These are phyloP conservation scores for Magnolia sinica DNA, from an alignment of 164 flowering plant species.

Conservation along the genomic window DNA sequence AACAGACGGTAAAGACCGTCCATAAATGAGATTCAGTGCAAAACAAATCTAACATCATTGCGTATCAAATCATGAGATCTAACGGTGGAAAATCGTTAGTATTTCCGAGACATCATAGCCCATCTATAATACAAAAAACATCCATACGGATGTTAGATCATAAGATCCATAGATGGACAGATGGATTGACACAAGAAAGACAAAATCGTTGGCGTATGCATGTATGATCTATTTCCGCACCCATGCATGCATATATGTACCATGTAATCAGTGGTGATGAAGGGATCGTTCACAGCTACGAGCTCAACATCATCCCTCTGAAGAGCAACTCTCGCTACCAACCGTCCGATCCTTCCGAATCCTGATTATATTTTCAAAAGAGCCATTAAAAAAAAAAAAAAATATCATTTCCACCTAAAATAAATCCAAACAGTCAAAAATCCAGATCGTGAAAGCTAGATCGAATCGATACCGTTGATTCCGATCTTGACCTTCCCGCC, in stretches of 20 bases:
- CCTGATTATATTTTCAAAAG: conserved; percentile 32
- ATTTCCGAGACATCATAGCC: background rate
- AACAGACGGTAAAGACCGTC: too few species aligned
- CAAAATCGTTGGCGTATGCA: background rate
- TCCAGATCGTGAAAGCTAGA: background rate
- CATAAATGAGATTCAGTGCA: too few species aligned
- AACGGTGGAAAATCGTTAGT: too few species aligned
- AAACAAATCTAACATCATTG: too few species aligned
- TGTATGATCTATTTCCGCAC: too few species aligned
- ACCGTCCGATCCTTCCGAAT: conserved; percentile 84
- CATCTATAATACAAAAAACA: background rate
- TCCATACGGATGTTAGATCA: background rate
- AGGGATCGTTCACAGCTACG: conserved; percentile 90
- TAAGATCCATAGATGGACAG: too few species aligned
- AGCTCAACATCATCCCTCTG: conserved; percentile 83
- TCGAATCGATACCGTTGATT: conserved; percentile 56
- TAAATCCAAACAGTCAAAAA: background rate
- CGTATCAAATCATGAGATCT: too few species aligned
- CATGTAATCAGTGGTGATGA: conserved; percentile 84
- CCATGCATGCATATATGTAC: conserved; percentile 24
- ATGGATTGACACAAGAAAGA: background rate
- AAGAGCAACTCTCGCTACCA: conserved; percentile 85
- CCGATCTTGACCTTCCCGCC: conserved; percentile 46
- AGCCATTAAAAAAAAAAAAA: background rate
- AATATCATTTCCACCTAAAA: background rate